Evolutionary conservation across 805 yeast species (phyloP).

Genomic region (Nakazawaea molendinolei): DNA sequence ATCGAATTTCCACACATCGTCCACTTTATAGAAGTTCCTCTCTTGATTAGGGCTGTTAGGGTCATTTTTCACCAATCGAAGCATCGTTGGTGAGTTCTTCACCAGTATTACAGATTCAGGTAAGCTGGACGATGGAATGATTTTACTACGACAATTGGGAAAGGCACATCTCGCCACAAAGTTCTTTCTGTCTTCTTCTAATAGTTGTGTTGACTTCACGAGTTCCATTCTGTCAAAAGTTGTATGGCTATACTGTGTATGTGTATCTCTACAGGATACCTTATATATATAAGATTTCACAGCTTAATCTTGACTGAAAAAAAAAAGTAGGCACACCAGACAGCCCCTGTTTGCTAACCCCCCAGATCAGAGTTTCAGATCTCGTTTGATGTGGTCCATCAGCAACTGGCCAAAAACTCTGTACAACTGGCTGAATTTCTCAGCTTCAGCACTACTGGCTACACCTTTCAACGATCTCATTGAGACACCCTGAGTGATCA

Average conservation of each 20-base stretch:
- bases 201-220: constrained; percentile 3
- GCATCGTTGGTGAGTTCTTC: constrained; percentile 6
- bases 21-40: constrained; percentile 33
- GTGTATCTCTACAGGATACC: too few species aligned
- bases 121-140: constrained; percentile 4
- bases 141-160: constrained; percentile 8
- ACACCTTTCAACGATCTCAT: constrained; percentile 42
- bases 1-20: constrained; percentile 74
- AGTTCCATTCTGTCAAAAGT: too few species aligned
- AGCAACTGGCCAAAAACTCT: constrained; percentile 7
- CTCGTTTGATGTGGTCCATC: constrained; percentile 4
- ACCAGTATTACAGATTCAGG: not conserved
- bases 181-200: not conserved
- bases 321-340: too few species aligned
- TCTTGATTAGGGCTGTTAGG: constrained; percentile 19
- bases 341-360: constrained; percentile 7
- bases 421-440: constrained; percentile 14
- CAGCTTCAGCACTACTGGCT: constrained; percentile 10
- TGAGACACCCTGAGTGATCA: constrained; percentile 57
- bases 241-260: too few species aligned
- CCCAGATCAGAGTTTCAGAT: constrained; percentile 2
- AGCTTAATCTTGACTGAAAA: too few species aligned
- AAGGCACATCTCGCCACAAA: constrained; percentile 10
- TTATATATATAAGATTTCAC: too few species aligned
- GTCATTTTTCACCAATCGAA: constrained; percentile 26